Conservation (phyloP, 176 grass and related monocot species). For the Urochloa ruziziensis region DNA sequence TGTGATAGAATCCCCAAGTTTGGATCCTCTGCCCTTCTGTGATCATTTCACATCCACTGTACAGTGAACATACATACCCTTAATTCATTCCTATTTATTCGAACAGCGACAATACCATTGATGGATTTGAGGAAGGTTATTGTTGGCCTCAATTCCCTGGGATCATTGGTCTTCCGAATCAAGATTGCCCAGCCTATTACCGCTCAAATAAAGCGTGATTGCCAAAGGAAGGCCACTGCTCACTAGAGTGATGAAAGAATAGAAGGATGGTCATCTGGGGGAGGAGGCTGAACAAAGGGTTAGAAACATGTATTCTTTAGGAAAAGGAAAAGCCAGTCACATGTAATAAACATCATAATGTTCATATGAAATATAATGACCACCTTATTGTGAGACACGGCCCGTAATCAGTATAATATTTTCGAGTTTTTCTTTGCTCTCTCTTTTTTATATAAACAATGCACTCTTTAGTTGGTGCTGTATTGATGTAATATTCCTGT, state of each 20-base stretch:
- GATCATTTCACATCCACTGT: constrained; percentile 70
- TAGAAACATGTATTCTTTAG: constrained; percentile 51
- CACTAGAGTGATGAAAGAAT: constrained; percentile 26
- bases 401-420: neutral
- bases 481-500: neutral
- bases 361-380: constrained; percentile 45
- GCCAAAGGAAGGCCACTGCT: constrained; percentile 28
- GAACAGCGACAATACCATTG: constrained; percentile 65
- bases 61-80: constrained; percentile 53
- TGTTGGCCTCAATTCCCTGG: constrained; percentile 47
- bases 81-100: constrained; percentile 72
- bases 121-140: constrained; percentile 55
- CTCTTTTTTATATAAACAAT: too few species aligned
- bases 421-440: neutral
- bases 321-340: constrained; percentile 11
- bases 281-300: constrained; percentile 26
- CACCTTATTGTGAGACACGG: neutral
- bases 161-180: constrained; percentile 49
- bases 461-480: neutral
- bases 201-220: constrained; percentile 41
- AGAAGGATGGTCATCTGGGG: constrained; percentile 16
- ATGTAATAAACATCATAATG: constrained; percentile 48
- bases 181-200: constrained; percentile 48
- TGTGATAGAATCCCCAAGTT: constrained; percentile 93
- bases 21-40: constrained; percentile 54